Percentiles rank a stretch among this genome's conserved stretches.
Conservation (phyloP, 495 filamentous ascomycete genomes). For the Aspergillus mulundensis region DNA sequence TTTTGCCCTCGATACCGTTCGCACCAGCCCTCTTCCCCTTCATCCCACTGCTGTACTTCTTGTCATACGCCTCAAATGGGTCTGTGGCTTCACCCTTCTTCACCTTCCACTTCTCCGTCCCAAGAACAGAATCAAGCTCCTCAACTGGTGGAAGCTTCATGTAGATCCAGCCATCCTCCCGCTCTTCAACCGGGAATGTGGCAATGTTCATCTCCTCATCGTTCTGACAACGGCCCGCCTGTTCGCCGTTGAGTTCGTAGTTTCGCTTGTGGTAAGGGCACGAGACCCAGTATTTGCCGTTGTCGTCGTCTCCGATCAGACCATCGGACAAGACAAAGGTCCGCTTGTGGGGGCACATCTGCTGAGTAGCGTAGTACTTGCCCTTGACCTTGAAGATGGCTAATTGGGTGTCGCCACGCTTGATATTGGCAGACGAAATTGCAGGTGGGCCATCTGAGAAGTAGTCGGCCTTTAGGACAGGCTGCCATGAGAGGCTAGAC, state of each 20-base stretch:
- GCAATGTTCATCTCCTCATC: constrained; percentile 77
- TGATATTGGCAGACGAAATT: constrained; percentile 65
- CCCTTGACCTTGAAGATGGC: constrained; percentile 86
- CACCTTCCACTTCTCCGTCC: constrained; percentile 81
- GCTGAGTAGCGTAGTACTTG: constrained; percentile 84
- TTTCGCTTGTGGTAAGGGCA: constrained; percentile 95
- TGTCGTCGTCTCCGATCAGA: constrained; percentile 71
- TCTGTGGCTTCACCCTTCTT: constrained; percentile 62
- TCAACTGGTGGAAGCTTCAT: constrained; percentile 79
- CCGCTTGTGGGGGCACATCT: constrained; percentile 97
- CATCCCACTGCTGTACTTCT: constrained; percentile 53
- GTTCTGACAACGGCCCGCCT: constrained; percentile 70
- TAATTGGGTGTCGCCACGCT: constrained; percentile 87
- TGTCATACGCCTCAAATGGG: constrained; percentile 67
- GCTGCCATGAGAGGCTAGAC: constrained; percentile 77
- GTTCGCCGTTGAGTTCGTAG: constrained; percentile 67
- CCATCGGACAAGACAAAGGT: constrained; percentile 88
- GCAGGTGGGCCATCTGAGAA: constrained; percentile 69
- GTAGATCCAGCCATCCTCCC: constrained; percentile 79
- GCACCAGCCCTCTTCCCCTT: constrained; percentile 55
- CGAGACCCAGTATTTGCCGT: constrained; percentile 70
- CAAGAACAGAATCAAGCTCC: constrained; percentile 78
- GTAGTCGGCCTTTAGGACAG: constrained; percentile 67
- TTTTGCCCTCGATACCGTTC: constrained; percentile 34
- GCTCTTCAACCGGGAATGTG: constrained; percentile 77